Base-by-base conservation (phyloP, 306 rosid genomes). In the Geum urbanum region DNA sequence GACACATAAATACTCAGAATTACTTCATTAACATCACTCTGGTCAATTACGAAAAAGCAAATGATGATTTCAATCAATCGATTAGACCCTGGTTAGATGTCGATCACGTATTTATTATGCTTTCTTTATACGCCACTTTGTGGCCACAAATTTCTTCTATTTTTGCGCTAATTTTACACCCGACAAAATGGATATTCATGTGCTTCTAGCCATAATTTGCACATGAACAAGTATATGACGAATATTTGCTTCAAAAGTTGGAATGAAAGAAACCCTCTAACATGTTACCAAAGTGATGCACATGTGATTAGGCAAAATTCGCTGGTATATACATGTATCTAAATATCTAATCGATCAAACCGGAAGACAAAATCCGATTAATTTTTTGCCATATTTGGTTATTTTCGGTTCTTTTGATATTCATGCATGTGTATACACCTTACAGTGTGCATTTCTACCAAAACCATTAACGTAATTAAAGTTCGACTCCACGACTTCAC, bases 281-380 rank as follows among this genome's bases (percentile, higher is more conserved):
- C 72, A 40, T 53, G 51, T 41, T 15, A 69, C 8, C 51, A 53
- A 53, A 6, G 22, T 11, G 15, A 19, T 63, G 19, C 40, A 41
- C 72, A 39, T 46, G 65, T 71, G 78, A 74, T 78, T 74, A 63
- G 82, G 82, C 60, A 62, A 76, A 18, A 58, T 13, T 58, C 78
- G 71, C 37, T 78, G 69, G 74, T 64, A 55, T 78, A 58, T 58
- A 22, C 9, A 43, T 1, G 6, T 15, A 27, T 55, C 43, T 6
- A 6, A 58, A 13, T 15, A 27, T 55, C 43, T 6, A 6, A 58
- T 41, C 66, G 80, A 70, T 65, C 72, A 64, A 80, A 24, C 65
- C 65, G 24, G 49, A 53, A 16, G 41, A 20, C 41, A 40, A 41
- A 5, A 61, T 16, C 62, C 52, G 6, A 20, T 27, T 32, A 39